Evolutionary conservation across 148 eudicot genomes (phyloP), one percentile per base, ranked within the genome.

Genomic region (Mesembryanthemum crystallinum): DNA sequence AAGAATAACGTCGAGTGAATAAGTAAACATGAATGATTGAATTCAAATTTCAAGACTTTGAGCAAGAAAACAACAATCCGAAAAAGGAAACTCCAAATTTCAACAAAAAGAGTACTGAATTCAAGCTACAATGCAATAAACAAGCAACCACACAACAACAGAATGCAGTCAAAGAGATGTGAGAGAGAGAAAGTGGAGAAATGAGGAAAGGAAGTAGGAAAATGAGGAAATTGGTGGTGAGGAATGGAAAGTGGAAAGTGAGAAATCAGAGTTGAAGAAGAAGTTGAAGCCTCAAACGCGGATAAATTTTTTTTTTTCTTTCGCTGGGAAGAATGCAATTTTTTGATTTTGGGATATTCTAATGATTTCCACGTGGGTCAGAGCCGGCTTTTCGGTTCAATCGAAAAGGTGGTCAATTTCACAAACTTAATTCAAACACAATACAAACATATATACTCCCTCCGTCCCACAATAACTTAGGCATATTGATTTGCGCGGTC

Each of bases 1-100:
- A 66, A 72, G 52, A 32, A 7, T 45, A 73, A 67, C 83, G 76
- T 76, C 80, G 72, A 81, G 43, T 73, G 80, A 65, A 57, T 52
- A 37, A 78, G 80, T 14, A 65, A 73, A 67, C 84, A 77, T 78
- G 64, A 52, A 17, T 45, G 49, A 45, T 15, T 1, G 61, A 76
- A 74, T 73, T 71, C 62, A 47, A 72, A 59, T 69, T 69, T 33
- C 27, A 13, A 47, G 39, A 25, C n/a, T 2, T 23, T 42, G 61
- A 25, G 62, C 5, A 45, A 51, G 39, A 64, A 49, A 10, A 18
- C 47, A 60, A n/a, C 27, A 14, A 21, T 20, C 5, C 8, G 12
- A 30, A 58, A 30, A 32, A 20, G 27, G 28, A 69, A 25, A 17
- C 13, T 49, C 28, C 12, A 33, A 29, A 51, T 20, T 28, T 2